These are phyloP conservation scores for Tetrahymena thermophila DNA, from an alignment of 73 alveolate genomes.

Conservation along the genomic window DNA sequence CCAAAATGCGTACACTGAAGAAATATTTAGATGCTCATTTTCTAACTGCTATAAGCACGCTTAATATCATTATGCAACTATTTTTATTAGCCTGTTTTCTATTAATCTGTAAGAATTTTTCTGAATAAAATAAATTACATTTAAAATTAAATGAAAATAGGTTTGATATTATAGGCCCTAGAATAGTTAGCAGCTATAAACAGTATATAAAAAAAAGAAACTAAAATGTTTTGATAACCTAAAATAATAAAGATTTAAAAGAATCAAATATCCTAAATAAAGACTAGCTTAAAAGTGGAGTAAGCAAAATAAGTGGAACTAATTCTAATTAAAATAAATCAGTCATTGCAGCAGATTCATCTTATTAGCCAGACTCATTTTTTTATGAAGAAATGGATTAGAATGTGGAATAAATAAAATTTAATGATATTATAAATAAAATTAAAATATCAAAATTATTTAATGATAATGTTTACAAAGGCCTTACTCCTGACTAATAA, in stretches of 20 bases:
- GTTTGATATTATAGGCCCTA: neutral
- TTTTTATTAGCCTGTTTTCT: conserved; percentile 14
- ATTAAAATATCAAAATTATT: neutral
- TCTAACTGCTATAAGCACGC: conserved; percentile 13
- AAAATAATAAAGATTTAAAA: neutral
- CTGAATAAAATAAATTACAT: neutral
- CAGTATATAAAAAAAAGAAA: neutral
- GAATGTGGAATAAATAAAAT: neutral
- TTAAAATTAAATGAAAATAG: neutral
- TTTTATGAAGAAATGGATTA: neutral
- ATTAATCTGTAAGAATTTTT: neutral
- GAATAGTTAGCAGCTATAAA: neutral
- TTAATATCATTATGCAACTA: conserved; percentile 5
- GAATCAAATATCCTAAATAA: neutral
- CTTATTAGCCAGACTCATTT: neutral
- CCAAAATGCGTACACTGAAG: neutral
- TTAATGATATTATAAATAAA: neutral
- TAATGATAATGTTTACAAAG: neutral
- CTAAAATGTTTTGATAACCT: neutral
- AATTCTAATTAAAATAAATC: too few relatives aligned
- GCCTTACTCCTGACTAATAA: neutral
- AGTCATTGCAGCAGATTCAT: too few relatives aligned
- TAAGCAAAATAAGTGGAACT: too few relatives aligned
- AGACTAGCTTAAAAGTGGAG: neutral
- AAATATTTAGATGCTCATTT: conserved; percentile 31